Evolutionary conservation across 2,329 filamentous ascomycete species (phyloP).

Genomic region (Paecilomyces sp.): DNA sequence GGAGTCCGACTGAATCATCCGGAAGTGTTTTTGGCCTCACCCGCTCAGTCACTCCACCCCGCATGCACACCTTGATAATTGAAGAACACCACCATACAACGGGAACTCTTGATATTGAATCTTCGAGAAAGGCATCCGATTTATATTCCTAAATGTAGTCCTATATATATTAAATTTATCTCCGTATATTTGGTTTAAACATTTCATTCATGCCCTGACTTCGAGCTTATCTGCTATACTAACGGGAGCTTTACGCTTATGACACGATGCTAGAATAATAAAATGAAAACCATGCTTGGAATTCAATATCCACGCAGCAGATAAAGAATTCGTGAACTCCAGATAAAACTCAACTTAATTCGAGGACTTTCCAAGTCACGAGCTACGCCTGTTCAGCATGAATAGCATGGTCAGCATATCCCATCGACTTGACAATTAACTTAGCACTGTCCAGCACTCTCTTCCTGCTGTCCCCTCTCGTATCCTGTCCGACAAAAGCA

Average conservation of each 20-base stretch:
- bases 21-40: background rate
- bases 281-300: background rate
- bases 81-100: too few species aligned
- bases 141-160: too few species aligned
- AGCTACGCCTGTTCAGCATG: constrained; percentile 11
- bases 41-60: background rate
- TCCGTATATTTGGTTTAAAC: too few species aligned
- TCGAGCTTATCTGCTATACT: background rate
- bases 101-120: too few species aligned
- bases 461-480: constrained; percentile 52
- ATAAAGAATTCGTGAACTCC: background rate
- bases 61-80: background rate
- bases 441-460: constrained; percentile 70
- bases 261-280: background rate
- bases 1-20: background rate
- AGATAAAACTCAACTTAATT: background rate
- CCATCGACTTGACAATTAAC: constrained; percentile 53
- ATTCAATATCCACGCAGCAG: background rate
- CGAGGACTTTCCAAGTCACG: background rate
- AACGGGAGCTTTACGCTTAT: background rate
- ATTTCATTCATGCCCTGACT: too few species aligned
- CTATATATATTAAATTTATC: too few species aligned
- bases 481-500: constrained; percentile 57
- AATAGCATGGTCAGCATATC: constrained; percentile 25
- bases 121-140: too few species aligned